Evolutionary conservation across 2,329 filamentous ascomycete genomes (phyloP), one percentile per base, ranked within the genome.

Genomic region (Pseudopyricularia javanii): DNA sequence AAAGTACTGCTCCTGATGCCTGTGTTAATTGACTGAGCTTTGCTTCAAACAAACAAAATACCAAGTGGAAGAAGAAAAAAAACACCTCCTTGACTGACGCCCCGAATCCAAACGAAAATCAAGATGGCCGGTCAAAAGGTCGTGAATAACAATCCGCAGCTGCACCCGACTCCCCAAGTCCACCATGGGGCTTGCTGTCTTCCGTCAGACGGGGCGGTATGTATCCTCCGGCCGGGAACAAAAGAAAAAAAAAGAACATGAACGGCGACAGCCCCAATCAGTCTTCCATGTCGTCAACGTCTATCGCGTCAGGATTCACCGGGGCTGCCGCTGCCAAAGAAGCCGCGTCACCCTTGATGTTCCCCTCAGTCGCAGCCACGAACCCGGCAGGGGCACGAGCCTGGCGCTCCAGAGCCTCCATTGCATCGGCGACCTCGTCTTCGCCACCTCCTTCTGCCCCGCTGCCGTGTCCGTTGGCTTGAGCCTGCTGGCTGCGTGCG

Each of bases 311-410:
- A 2, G 90, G 89, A 63, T 95, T 95, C 6, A 78, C 74, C 12
- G 80, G 69, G 20, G 74, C 70, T 17, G 68, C 66, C 40, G 66
- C 63, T 20, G 66, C 64, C n/a, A 55, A 51, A 3, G 55, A 65
- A 33, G 62, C 58, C 59, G 80, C 78, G 22, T 80, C 81, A 12
- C 78, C 82, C 60, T 85, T 78, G 37, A 52, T 52, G 50, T 40
- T 40, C n/a, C 50, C 87, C 35, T 82, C 86, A 63, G 82, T 93
- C 28, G 93, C 87, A 22, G 91, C 84, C 30, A 98, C 91, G 62
- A 98, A 98, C 22, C 93, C 93, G 24, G 85, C 80, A 0, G 91
- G 91, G 6, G 91, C 91, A 54, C 85, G 78, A n/a, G 89, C 85
- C 67, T 96, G 88, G 58, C 88, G 79, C 66, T 96, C 91, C 56